Base-by-base conservation (phyloP, 768 basidiomycete species). In the Cyathus striatus region DNA sequence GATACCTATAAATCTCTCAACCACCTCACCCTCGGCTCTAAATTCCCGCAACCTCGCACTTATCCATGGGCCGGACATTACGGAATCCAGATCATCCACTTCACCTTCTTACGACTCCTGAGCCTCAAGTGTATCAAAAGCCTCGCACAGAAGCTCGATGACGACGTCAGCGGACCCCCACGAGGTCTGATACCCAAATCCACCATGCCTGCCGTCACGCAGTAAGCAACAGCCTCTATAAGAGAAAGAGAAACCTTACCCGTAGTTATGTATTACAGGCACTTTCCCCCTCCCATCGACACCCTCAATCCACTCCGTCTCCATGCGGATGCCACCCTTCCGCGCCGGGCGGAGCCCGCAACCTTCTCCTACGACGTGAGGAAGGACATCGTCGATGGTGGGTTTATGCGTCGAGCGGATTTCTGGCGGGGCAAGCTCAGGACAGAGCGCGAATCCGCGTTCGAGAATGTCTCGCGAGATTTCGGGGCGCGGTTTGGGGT, bases 201-300 rank as follows among this genome's bases (percentile, higher is more conserved):
- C 78, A 3, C 72, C 70, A 51, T 85, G 82, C 26, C 81, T 81
- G 4, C 16, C 16, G 30, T 23, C 33, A 41, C 27, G n/a, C n/a
- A n/a, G n/a, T n/a, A n/a, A n/a, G n/a, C 35, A 47, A 21, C n/a
- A 33, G 16, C 14, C 21, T 6, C 10, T 5, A 5, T 37, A 20
- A 18, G 20, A 12, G 3, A 37, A 14, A 37, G 20, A 10, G 13
- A 14, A n/a, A 10, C 63, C 41, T 24, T 54, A 81, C 76, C 83
- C 83, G 49, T 86, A 83, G 54, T 86, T 83, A 51, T 79, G 69
- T 0, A 84, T 66, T 18, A 83, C 56, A 0, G 79, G 78, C 10
- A 79, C 18, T 37, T 10, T 59, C 43, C 51, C 62, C 17, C 42
- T 48, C 17, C 53, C 41, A n/a, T 49, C 46, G 27, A 49, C 39